phyloP scores from a whole-genome alignment of 2,329 filamentous ascomycete genomes.

The Neopestalotiopsis rosae region DNA sequence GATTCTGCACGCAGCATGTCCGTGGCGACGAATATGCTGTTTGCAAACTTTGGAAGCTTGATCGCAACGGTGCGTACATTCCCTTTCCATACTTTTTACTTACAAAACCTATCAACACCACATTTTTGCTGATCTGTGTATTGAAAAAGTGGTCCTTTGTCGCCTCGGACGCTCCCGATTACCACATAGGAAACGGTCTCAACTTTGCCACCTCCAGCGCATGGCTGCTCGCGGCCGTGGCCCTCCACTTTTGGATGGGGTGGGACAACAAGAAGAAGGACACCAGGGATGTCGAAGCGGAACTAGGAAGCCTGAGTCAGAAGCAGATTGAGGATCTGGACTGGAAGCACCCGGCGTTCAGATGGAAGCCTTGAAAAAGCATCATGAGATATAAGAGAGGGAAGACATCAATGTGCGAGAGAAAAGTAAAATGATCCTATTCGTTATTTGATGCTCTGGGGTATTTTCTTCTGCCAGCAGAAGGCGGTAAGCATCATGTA shows the following conservation, averaged over 20 bases:
- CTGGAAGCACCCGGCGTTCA: constrained; percentile 66
- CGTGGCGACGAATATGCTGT: constrained; percentile 61
- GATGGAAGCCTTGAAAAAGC: constrained; percentile 52
- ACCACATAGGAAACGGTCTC: constrained; percentile 73
- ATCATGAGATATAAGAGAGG: background rate
- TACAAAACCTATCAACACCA: too few species aligned
- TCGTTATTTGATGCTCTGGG: constrained; percentile 11
- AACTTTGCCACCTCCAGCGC: constrained; percentile 64
- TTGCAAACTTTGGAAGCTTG: constrained; percentile 73
- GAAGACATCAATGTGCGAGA: background rate
- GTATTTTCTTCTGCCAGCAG: constrained; percentile 10
- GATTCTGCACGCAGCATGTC: constrained; percentile 68
- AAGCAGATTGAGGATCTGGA: constrained; percentile 60
- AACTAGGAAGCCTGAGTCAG: constrained; percentile 54
- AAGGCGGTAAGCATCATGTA: background rate
- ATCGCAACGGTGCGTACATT: constrained; percentile 51
- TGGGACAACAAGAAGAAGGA: constrained; percentile 63
- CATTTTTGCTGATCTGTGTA: background rate
- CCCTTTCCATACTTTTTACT: background rate
- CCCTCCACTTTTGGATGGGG: constrained; percentile 62
- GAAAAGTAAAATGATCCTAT: background rate
- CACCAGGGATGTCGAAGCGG: constrained; percentile 52
- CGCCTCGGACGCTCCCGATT: constrained; percentile 68
- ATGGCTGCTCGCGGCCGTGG: constrained; percentile 55
- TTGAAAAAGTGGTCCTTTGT: constrained; percentile 60